Base-by-base conservation (phyloP, 2,329 filamentous ascomycete species). In the Biscogniauxia sp. region DNA sequence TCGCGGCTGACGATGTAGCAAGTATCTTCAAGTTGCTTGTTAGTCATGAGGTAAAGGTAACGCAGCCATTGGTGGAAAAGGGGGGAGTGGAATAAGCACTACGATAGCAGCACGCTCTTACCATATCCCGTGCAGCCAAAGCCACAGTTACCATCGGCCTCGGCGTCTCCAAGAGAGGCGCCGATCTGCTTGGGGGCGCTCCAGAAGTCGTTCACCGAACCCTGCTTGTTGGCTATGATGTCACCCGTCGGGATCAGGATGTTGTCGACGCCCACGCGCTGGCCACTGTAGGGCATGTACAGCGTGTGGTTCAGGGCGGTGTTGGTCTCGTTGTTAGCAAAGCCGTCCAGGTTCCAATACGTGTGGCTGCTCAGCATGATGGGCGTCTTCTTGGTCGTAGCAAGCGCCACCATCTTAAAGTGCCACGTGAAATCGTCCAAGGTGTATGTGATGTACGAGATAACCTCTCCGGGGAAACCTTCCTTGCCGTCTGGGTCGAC, bases 271-370 rank as follows among this genome's bases (percentile, higher is more conserved):
- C 74, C 89, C 19, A 92, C 79, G 61, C 89, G 83, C 75, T 88
- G 85, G 45, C 88, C 88, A 55, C 86, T 87, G 77, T 91, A 91
- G 3, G 91, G 91, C 72, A 93, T 72, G 73, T 88, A 82, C 53
- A 93, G 80, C 15, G 87, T 89, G 78, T 93, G 88, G 77, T 93
- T 90, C 57, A 91, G 80, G 15, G 84, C 82, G 1, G 78, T 80
- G 60, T 80, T 79, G 1, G 88, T 90, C 72, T 89, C 82, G 60
- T 88, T 85, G 77, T 93, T 92, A 69, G 88, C 82, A 69, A 90
- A 94, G 37, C 88, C 91, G 70, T 93, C 90, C 52, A 94, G 80
- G 73, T 93, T 93, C 91, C 90, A 94, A 81, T 94, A 94, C 7
- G 84, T 85, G 79, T 91, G 81, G 66, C 79, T 83, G 72, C 84